A percentile compares a stretch with the other conserved stretches of the same genome.
Conservation (phyloP, 2,329 filamentous ascomycete genomes). For the Xylariaceae sp. region DNA sequence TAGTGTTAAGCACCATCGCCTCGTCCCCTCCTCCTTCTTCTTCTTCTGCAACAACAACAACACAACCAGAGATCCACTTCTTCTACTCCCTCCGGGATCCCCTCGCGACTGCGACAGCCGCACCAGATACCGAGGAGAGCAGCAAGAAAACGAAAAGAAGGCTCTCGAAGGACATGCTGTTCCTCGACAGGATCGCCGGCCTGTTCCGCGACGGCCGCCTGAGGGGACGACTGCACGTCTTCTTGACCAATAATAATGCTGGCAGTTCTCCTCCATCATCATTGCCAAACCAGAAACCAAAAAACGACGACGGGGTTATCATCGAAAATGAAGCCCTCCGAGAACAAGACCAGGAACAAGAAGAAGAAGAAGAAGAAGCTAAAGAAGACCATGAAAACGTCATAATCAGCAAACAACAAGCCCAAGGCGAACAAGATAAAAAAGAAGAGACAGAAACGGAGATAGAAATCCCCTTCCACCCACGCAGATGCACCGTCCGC, state of each 20-base stretch:
- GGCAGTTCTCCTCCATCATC: not conserved
- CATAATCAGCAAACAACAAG: no score
- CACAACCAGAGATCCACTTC: constrained; percentile 46
- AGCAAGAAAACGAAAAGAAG: no score
- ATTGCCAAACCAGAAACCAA: not conserved
- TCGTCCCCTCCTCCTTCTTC: not conserved
- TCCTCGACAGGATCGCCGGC: constrained; percentile 42
- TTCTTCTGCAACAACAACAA: constrained; percentile 2
- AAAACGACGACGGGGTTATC: not conserved
- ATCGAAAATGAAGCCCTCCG: not conserved
- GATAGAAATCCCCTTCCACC: constrained; percentile 29
- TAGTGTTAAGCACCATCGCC: constrained; percentile 53
- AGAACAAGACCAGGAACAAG: not conserved
- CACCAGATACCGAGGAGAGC: no score
- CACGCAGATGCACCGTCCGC: constrained; percentile 37
- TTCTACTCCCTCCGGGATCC: constrained; percentile 54
- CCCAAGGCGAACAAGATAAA: constrained; percentile 9
- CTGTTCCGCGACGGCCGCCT: constrained; percentile 37
- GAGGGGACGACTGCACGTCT: constrained; percentile 40
- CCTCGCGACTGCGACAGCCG: not conserved
- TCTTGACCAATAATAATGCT: constrained; percentile 36
- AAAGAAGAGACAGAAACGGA: constrained; percentile 3
- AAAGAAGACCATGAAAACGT: no score
- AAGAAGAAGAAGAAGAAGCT: no score
- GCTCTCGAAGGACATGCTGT: constrained; percentile 38